phyloP scores from a whole-genome alignment of 371 early-diverging fungal genomes.

The Chytridiales sp. region DNA sequence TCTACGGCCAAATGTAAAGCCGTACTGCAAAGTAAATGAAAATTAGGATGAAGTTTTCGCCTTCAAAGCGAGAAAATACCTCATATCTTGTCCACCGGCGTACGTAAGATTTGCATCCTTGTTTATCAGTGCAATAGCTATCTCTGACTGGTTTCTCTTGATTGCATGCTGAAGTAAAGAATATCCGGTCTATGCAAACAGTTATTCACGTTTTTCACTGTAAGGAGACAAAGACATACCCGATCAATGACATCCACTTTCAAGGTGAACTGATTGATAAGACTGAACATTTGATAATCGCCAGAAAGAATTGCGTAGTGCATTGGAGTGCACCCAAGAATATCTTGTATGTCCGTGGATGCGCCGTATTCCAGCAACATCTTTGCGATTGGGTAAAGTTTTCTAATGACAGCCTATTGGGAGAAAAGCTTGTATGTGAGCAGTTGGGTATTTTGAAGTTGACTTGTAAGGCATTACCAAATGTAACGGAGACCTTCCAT shows the following conservation, averaged over 20 bases:
- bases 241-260: conserved; percentile 18
- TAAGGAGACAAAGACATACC: conserved; percentile 7
- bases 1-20: conserved; percentile 26
- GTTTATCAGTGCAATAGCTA: conserved; percentile 7
- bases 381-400: conserved; percentile 14
- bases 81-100: conserved; percentile 7
- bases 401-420: conserved; percentile 23
- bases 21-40: conserved; percentile 11
- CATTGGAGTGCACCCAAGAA: conserved; percentile 26
- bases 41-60: neutral
- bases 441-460: too few species aligned
- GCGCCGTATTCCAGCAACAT: conserved; percentile 20
- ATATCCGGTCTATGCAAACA: conserved; percentile 22
- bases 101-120: neutral
- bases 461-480: conserved; percentile 25
- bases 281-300: conserved; percentile 11
- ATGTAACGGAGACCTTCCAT: conserved; percentile 34
- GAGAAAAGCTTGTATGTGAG: too few species aligned
- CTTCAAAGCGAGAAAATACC: conserved; percentile 2
- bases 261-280: conserved; percentile 11
- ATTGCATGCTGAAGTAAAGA: conserved; percentile 27
- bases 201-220: too few species aligned
- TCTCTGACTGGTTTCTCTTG: conserved; percentile 5
- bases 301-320: conserved; percentile 30
- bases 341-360: conserved; percentile 16